These are phyloP conservation scores for Sporothrix mexicana DNA, from an alignment of 2,329 filamentous ascomycete species.

Conservation along the genomic window DNA sequence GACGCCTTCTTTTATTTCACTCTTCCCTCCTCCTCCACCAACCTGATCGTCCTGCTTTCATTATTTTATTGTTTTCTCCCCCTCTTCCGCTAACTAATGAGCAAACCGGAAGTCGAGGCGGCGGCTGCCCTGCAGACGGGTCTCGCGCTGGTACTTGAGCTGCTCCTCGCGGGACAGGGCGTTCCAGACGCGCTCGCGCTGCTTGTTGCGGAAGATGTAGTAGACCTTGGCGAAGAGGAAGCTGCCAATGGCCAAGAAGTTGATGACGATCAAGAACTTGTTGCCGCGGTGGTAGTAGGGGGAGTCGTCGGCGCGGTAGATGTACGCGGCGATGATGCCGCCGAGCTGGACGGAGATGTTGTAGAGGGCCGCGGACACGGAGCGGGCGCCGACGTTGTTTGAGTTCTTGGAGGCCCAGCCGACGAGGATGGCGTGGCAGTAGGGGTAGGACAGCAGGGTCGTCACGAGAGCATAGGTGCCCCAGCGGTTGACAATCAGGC, in stretches of 20 bases:
- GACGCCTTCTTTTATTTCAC: background rate
- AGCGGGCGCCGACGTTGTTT: slow-evolving; percentile 34
- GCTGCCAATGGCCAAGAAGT: slow-evolving; percentile 54
- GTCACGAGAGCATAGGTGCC: slow-evolving; percentile 58
- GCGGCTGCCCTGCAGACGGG: slow-evolving; percentile 54
- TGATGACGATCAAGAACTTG: slow-evolving; percentile 43
- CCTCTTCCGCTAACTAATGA: slow-evolving; percentile 42
- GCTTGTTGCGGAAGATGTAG: slow-evolving; percentile 57
- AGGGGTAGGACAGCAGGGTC: slow-evolving; percentile 59
- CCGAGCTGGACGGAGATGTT: slow-evolving; percentile 48
- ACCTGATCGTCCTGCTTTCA: no score
- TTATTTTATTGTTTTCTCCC: background rate
- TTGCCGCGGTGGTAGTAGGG: slow-evolving; percentile 39
- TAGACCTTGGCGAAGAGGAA: slow-evolving; percentile 58
- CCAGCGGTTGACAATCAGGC: slow-evolving; percentile 53
- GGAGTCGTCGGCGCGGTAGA: slow-evolving; percentile 52
- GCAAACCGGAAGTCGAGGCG: slow-evolving; percentile 52
- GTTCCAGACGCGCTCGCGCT: slow-evolving; percentile 53
- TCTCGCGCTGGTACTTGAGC: slow-evolving; percentile 46
- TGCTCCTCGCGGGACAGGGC: slow-evolving; percentile 53
- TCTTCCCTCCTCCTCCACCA: background rate
- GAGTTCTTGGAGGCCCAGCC: slow-evolving; percentile 65
- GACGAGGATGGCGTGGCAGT: slow-evolving; percentile 64
- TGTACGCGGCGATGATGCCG: slow-evolving; percentile 46
- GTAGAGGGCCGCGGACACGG: slow-evolving; percentile 34